Conservation (phyloP, 768 basidiomycete genomes). For the Pisolithus microcarpus region DNA sequence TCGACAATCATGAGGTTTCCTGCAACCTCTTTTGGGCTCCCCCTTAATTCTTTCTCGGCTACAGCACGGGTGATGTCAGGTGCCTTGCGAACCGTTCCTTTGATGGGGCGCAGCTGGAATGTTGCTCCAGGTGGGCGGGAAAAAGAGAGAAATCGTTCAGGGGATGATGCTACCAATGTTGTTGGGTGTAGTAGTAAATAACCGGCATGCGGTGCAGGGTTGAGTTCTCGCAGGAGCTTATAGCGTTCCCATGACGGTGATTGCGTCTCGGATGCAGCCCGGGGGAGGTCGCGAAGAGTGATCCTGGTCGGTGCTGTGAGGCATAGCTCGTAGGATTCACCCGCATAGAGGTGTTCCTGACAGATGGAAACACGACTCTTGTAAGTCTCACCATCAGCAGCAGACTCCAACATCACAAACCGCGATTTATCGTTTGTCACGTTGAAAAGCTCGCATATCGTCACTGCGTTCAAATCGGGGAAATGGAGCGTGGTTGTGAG, state of each 20-base stretch:
- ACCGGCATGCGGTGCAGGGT: conserved; percentile 86
- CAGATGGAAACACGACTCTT: conserved; percentile 60
- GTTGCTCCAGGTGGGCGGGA: conserved; percentile 52
- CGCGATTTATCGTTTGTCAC: conserved; percentile 50
- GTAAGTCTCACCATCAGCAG: conserved; percentile 57
- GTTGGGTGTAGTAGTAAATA: conserved; percentile 74
- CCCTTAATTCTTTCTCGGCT: conserved; percentile 55
- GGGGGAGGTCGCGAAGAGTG: conserved; percentile 33
- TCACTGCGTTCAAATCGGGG: conserved; percentile 33
- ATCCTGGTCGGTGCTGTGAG: conserved; percentile 71
- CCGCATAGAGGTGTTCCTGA: conserved; percentile 61
- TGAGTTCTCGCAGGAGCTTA: conserved; percentile 60
- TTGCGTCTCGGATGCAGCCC: conserved; percentile 7
- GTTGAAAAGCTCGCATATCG: conserved; percentile 59
- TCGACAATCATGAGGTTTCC: too few relatives aligned
- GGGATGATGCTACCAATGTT: conserved; percentile 78
- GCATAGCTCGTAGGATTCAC: conserved; percentile 92
- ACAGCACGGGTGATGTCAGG: conserved; percentile 55
- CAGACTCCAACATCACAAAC: conserved; percentile 75
- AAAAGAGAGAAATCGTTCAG: conserved; percentile 85
- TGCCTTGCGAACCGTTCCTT: conserved; percentile 78
- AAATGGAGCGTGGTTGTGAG: conserved; percentile 25
- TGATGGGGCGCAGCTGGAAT: conserved; percentile 90
- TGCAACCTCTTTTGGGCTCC: conserved; percentile 40
- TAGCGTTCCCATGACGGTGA: conserved; percentile 65